phyloP scores from a whole-genome alignment of 2,329 filamentous ascomycete genomes.

The Magnaporthales sp. region DNA sequence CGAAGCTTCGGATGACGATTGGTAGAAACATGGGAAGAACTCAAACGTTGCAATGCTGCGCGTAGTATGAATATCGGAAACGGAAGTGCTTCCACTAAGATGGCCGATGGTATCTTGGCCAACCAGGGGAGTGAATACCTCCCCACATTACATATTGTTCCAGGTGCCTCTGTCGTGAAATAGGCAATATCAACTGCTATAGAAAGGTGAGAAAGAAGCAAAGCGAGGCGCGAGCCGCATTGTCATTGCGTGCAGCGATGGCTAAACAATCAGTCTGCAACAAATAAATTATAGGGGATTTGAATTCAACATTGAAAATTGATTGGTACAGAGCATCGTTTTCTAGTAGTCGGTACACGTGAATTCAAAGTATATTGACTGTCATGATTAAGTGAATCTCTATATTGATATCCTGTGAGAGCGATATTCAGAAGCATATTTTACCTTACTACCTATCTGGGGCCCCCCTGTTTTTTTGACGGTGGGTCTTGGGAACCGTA shows the following conservation, averaged over 20 bases:
- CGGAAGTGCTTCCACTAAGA: not conserved
- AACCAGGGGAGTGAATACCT: not conserved
- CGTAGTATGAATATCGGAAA: not conserved
- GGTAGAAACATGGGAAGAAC: slow-evolving; percentile 8
- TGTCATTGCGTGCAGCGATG: not conserved
- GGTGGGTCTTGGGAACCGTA: too few species aligned
- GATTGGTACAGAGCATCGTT: not conserved
- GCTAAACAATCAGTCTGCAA: not conserved
- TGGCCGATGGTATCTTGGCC: not conserved
- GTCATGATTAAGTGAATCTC: not conserved
- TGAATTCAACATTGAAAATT: not conserved
- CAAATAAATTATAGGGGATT: not conserved
- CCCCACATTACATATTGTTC: not conserved
- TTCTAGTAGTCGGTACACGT: not conserved
- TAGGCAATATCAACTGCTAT: not conserved
- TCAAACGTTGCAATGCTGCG: not conserved
- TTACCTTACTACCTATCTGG: too few species aligned
- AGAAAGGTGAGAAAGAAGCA: not conserved
- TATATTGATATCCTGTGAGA: too few species aligned
- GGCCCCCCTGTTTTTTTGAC: too few species aligned
- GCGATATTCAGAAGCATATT: too few species aligned
- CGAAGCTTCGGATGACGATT: slow-evolving; percentile 10
- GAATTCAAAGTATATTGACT: not conserved
- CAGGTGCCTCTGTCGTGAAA: not conserved
- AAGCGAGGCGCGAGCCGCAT: not conserved